Conservation (phyloP, 2,329 filamentous ascomycete genomes). For the Xylariaceae sp. region DNA sequence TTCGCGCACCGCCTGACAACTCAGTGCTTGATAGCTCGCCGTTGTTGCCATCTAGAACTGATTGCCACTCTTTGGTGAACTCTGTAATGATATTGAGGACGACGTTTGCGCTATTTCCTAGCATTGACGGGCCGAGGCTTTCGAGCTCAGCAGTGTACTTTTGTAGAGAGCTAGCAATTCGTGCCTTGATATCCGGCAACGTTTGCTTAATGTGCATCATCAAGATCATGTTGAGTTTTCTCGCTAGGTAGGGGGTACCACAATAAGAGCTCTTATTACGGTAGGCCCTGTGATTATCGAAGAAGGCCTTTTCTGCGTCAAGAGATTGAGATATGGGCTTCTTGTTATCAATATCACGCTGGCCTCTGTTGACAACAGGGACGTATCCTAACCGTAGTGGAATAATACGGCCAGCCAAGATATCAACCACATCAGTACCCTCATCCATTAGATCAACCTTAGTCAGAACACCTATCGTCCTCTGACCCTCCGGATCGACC, state of each 20-base stretch:
- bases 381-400: conserved; percentile 94
- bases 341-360: conserved; percentile 98
- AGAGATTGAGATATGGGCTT: conserved; percentile 90
- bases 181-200: conserved; percentile 95
- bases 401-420: conserved; percentile 96
- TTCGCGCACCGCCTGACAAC: conserved; percentile 94
- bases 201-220: conserved; percentile 99
- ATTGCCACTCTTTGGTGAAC: conserved; percentile 97
- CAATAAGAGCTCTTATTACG: conserved; percentile 99
- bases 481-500: conserved; percentile 95
- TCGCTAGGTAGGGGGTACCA: conserved; percentile 93
- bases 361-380: conserved; percentile 95
- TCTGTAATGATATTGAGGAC: conserved; percentile 98
- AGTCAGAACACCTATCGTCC: conserved; percentile 96
- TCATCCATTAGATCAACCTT: conserved; percentile 99
- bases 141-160: conserved; percentile 87
- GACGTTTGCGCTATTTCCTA: conserved; percentile 95
- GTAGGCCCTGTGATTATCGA: conserved; percentile 98
- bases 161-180: conserved; percentile 90
- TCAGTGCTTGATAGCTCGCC: conserved; percentile 93
- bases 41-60: conserved; percentile 94
- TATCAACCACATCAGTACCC: conserved; percentile 97
- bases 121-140: conserved; percentile 87
- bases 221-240: conserved; percentile 96
- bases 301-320: conserved; percentile 95